These are phyloP conservation scores for Colletotrichum sp. DNA, from an alignment of 2,329 filamentous ascomycete species.

Conservation along the genomic window DNA sequence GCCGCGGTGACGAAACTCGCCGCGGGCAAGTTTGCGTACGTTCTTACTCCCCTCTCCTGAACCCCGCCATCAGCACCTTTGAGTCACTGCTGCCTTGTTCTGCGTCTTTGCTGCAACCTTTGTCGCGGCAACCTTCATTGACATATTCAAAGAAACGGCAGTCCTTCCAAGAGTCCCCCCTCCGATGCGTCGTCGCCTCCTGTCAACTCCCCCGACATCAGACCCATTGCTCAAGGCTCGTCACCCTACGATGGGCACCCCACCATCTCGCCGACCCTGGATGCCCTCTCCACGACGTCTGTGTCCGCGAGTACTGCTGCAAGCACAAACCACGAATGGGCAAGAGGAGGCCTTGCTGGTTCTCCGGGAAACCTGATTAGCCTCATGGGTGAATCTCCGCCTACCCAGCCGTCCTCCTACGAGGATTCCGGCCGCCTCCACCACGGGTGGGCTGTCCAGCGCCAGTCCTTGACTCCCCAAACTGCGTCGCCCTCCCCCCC, in stretches of 20 bases:
- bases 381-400: conserved; percentile 56
- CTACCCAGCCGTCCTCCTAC: conserved; percentile 58
- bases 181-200: conserved; percentile 40
- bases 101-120: conserved; percentile 26
- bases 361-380: conserved; percentile 61
- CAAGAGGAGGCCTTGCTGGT: conserved; percentile 47
- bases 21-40: conserved; percentile 58
- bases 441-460: conserved; percentile 52
- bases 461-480: conserved; percentile 48
- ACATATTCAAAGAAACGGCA: conserved; percentile 32
- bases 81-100: conserved; percentile 27
- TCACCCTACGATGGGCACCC: conserved; percentile 47
- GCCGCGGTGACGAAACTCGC: conserved; percentile 59
- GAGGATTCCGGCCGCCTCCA: conserved; percentile 50
- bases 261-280: conserved; percentile 50
- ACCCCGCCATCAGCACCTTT: conserved; percentile 24
- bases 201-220: conserved; percentile 52
- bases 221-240: conserved; percentile 36
- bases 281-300: conserved; percentile 54
- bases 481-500: conserved; percentile 47
- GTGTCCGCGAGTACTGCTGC: conserved; percentile 53
- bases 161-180: conserved; percentile 35
- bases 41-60: conserved; percentile 22
- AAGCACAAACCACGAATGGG: conserved; percentile 53
- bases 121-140: conserved; percentile 11